Evolutionary conservation across 2,329 filamentous ascomycete species (phyloP), one percentile per base, ranked within the genome.

Genomic region (Aspergillus terreus): DNA sequence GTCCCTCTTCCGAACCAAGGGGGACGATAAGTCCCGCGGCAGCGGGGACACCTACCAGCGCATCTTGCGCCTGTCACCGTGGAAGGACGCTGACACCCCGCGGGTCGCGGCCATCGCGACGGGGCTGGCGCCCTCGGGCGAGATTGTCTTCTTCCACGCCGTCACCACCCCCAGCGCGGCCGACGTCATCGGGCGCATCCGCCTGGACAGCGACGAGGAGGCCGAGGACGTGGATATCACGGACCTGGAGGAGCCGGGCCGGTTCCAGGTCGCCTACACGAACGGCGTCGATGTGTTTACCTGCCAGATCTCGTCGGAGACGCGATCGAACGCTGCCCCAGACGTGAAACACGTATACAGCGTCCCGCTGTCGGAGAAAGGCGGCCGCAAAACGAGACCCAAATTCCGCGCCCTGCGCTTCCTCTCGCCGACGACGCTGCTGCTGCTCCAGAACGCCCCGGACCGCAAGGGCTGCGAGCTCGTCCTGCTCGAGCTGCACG

Each of bases 81-180:
- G 78, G 49, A 74, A 70, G 51, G 78, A 75, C 44, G 70, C 77
- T 42, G 78, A 76, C 17, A 74, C 77, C 52, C 79, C 81, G 41
- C 81, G 89, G 53, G 77, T 96, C 36, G 91, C 88, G 53, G 91
- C 84, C 11, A 84, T 88, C 54, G 87, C 90, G 9, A 92, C 90
- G 1, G 89, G 88, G 25, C 76, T 95, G 57, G 85, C 88, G 17
- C 84, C 84, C 54, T 77, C 87, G 44, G 82, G 87, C 11, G 88
- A 96, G 72, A 82, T 96, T 54, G 86, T 90, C 23, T 73, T 96
- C 40, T 95, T 96, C 66, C 82, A 88, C 65, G 83, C 85, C 15
- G 82, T 79, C 15, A 81, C 79, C 1, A 73, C 76, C 1, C 81
- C 81, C 14, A 73, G 75, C 33, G 57, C 71, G 12, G 62, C 70